A percentile compares a stretch with the other conserved stretches of the same genome.
Conservation (phyloP, 257 asterid genomes). For the Haberlea rhodopensis region DNA sequence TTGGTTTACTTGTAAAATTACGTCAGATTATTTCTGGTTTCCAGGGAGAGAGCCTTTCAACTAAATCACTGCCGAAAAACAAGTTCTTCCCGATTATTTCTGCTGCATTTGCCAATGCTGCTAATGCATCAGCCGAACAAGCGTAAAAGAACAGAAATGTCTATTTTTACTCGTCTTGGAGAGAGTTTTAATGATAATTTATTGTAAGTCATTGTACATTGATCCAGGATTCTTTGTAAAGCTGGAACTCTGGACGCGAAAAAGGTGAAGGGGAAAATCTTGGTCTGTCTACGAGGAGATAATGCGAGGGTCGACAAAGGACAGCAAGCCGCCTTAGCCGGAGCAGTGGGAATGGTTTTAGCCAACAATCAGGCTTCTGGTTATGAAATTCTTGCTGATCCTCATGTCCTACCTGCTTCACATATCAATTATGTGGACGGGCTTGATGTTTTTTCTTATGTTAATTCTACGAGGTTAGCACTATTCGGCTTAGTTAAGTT, state of each 20-base stretch:
- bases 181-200: background rate
- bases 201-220: background rate
- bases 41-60: slow-evolving; percentile 85
- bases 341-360: slow-evolving; percentile 88
- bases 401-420: slow-evolving; percentile 87
- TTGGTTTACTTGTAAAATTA: background rate
- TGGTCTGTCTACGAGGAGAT: slow-evolving; percentile 79
- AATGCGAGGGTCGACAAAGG: slow-evolving; percentile 74
- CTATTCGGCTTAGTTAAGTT: too few species aligned
- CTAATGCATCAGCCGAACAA: slow-evolving; percentile 41
- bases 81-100: slow-evolving; percentile 47
- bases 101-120: slow-evolving; percentile 53
- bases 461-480: slow-evolving; percentile 60
- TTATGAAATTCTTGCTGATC: slow-evolving; percentile 76
- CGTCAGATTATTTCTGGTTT: background rate
- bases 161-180: slow-evolving; percentile 14
- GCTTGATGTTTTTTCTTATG: slow-evolving; percentile 48
- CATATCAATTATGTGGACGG: slow-evolving; percentile 74
- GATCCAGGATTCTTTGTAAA: slow-evolving; percentile 72
- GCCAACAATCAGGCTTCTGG: slow-evolving; percentile 63
- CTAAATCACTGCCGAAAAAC: slow-evolving; percentile 35
- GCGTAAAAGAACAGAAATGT: slow-evolving; percentile 51
- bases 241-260: slow-evolving; percentile 63
- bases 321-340: slow-evolving; percentile 65
- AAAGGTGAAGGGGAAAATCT: slow-evolving; percentile 76